Conservation (phyloP, 2,329 filamentous ascomycete genomes). For the Cytospora schulzeri region DNA sequence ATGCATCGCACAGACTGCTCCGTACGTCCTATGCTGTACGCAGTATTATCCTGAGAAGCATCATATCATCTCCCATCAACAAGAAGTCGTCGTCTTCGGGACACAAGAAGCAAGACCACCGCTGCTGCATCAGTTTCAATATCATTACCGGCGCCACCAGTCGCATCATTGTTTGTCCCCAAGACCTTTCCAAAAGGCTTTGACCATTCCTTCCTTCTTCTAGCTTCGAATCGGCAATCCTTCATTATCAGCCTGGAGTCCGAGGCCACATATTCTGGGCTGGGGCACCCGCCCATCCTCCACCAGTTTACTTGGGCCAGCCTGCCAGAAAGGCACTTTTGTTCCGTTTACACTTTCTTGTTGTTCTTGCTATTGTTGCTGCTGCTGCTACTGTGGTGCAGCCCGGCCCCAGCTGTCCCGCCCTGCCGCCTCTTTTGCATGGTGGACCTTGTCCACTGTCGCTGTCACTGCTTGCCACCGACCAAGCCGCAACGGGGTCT, state of each 20-base stretch:
- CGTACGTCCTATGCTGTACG: not conserved
- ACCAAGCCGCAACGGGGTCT: constrained; percentile 22
- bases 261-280: constrained; percentile 2
- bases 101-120: not conserved
- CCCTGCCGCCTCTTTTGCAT: constrained; percentile 26
- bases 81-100: not conserved
- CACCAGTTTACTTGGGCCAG: not conserved
- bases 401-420: constrained; percentile 22
- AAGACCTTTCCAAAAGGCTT: constrained; percentile 8
- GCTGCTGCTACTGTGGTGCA: constrained; percentile 14
- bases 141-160: not conserved
- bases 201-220: constrained; percentile 12
- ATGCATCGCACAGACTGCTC: not conserved
- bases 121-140: not conserved
- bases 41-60: not conserved
- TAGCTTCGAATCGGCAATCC: constrained; percentile 15
- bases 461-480: constrained; percentile 25
- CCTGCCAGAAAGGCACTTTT: constrained; percentile 5
- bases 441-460: constrained; percentile 17
- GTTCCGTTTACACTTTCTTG: constrained; percentile 5
- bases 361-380: no score
- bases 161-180: constrained; percentile 11
- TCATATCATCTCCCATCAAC: not conserved
- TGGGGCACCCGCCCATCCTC: constrained; percentile 11
- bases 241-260: constrained; percentile 4